Evolutionary conservation across 1,284 basidiomycete species (phyloP).

Genomic region (Stygiomarasmius scandens): DNA sequence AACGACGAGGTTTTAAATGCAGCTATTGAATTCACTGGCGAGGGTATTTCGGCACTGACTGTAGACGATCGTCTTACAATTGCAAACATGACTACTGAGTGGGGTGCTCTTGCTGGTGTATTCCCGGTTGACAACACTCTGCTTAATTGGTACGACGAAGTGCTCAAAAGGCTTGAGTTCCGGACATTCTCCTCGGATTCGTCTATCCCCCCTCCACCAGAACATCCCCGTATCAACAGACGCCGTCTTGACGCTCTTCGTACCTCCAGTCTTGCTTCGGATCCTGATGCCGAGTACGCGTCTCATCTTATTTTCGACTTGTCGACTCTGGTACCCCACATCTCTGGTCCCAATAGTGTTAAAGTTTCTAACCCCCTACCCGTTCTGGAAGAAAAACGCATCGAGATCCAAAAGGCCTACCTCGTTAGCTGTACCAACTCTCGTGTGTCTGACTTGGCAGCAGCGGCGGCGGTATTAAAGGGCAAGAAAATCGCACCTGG

Average conservation of each 20-base stretch:
- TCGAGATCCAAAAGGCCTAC: conserved; percentile 96
- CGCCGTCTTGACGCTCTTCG: conserved; percentile 71
- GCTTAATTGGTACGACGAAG: conserved; percentile 87
- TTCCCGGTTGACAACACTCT: conserved; percentile 92
- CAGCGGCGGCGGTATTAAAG: conserved; percentile 87
- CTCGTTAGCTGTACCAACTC: conserved; percentile 99
- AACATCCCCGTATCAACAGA: conserved; percentile 89
- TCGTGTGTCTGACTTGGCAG: conserved; percentile 91
- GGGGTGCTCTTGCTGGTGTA: conserved; percentile 95
- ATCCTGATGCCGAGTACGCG: conserved; percentile 82
- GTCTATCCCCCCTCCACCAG: conserved; percentile 67
- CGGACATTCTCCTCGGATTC: conserved; percentile 70
- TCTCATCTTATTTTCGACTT: conserved; percentile 93
- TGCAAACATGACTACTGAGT: conserved; percentile 99
- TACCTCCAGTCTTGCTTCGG: conserved; percentile 63
- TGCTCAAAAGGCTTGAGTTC: conserved; percentile 77
- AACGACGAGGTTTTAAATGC: conserved; percentile 96
- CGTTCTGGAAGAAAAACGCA: conserved; percentile 70
- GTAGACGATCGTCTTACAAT: conserved; percentile 96
- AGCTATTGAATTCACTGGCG: conserved; percentile 98
- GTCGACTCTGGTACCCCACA: conserved; percentile 91
- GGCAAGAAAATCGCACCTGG: conserved; percentile 86
- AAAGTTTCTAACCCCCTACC: conserved; percentile 94
- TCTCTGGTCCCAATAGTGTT: conserved; percentile 97
- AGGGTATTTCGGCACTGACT: conserved; percentile 79